Percentiles rank a stretch among this genome's conserved stretches.
Evolutionary conservation across 78 protist genomes (phyloP).

Genomic region (Dictyostelium purpureum): DNA sequence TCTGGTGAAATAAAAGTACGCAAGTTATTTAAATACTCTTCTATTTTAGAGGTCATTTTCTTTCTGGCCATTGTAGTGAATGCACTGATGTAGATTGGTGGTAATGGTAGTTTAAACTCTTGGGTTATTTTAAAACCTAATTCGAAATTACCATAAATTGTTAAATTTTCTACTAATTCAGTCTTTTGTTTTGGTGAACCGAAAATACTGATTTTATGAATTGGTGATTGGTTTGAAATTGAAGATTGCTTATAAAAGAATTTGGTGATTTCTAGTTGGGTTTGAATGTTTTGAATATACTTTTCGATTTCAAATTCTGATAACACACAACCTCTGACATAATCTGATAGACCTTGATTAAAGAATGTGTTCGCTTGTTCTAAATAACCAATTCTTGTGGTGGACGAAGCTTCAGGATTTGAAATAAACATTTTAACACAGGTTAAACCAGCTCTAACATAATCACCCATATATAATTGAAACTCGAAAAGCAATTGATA

Average conservation of each 20-base stretch:
- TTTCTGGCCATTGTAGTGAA: slow-evolving; percentile 43
- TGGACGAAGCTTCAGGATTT: background rate
- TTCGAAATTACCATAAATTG: slow-evolving; percentile 49
- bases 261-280: slow-evolving; percentile 61
- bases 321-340: background rate
- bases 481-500: slow-evolving; percentile 39
- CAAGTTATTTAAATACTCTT: slow-evolving; percentile 38
- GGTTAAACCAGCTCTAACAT: slow-evolving; percentile 79
- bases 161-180: slow-evolving; percentile 55
- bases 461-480: slow-evolving; percentile 79
- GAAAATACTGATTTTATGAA: slow-evolving; percentile 49
- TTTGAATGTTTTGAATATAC: slow-evolving; percentile 27
- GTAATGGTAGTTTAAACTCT: slow-evolving; percentile 44
- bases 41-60: slow-evolving; percentile 26
- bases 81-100: slow-evolving; percentile 41
- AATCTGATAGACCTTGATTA: background rate
- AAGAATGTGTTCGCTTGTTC: slow-evolving; percentile 41
- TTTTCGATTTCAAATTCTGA: slow-evolving; percentile 30
- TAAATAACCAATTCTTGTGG: background rate
- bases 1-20: slow-evolving; percentile 49
- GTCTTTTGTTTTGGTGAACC: slow-evolving; percentile 24
- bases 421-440: slow-evolving; percentile 48
- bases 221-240: background rate
- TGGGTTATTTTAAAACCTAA: slow-evolving; percentile 68
- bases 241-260: slow-evolving; percentile 29